These are phyloP conservation scores for Paecilomyces sp. DNA, from an alignment of 2,329 filamentous ascomycete genomes.

Conservation along the genomic window DNA sequence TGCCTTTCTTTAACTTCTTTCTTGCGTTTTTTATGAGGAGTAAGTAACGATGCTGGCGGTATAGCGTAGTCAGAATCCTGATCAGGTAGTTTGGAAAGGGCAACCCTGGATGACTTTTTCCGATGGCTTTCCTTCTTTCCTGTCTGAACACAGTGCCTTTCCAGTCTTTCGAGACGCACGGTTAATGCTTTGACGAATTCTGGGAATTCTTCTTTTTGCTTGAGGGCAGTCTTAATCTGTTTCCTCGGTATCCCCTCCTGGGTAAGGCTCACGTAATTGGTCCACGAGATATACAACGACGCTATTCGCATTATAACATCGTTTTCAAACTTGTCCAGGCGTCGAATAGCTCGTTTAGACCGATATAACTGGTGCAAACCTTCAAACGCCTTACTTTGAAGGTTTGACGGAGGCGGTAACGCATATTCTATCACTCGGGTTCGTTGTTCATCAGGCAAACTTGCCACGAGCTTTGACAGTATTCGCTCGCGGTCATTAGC, in stretches of 20 bases:
- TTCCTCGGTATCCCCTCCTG: slow-evolving; percentile 12
- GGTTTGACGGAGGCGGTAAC: slow-evolving; percentile 5
- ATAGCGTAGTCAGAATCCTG: slow-evolving; percentile 7
- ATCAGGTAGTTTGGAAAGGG: background rate
- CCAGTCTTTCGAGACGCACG: slow-evolving; percentile 8
- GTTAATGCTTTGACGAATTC: slow-evolving; percentile 23
- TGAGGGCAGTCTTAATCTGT: slow-evolving; percentile 15
- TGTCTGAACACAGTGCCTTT: slow-evolving; percentile 9
- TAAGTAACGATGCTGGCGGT: slow-evolving; percentile 17
- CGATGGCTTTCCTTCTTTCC: slow-evolving; percentile 1
- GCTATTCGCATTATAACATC: slow-evolving; percentile 16
- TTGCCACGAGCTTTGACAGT: slow-evolving; percentile 22
- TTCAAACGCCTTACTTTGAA: slow-evolving; percentile 8
- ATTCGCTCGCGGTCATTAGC: slow-evolving; percentile 29
- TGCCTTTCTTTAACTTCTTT: slow-evolving; percentile 42
- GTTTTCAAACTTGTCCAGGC: slow-evolving; percentile 4
- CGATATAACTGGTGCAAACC: slow-evolving; percentile 11
- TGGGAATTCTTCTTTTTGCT: slow-evolving; percentile 17
- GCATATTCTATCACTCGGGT: slow-evolving; percentile 7
- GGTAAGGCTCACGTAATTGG: slow-evolving; percentile 14
- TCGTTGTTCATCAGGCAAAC: slow-evolving; percentile 14
- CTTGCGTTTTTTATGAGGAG: slow-evolving; percentile 43
- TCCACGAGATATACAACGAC: slow-evolving; percentile 26
- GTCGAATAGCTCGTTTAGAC: slow-evolving; percentile 2
- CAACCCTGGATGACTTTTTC: slow-evolving; percentile 1